phyloP scores from a whole-genome alignment of 1,284 basidiomycete genomes.

The Austroboletus niveus region DNA sequence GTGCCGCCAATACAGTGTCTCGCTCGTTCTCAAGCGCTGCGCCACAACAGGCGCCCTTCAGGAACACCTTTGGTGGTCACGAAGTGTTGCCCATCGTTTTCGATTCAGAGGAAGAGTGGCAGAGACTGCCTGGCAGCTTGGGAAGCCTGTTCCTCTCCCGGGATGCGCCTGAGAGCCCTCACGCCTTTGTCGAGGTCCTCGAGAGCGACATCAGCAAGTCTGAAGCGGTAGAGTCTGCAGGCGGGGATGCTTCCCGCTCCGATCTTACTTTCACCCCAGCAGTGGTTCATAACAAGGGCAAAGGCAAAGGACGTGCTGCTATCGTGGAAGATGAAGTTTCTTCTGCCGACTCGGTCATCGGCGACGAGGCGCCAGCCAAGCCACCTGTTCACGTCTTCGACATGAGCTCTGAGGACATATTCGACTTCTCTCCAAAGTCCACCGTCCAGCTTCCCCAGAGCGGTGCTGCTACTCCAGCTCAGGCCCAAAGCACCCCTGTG shows the following conservation, averaged over 20 bases:
- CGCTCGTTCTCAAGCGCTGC: constrained; percentile 39
- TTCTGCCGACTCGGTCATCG: constrained; percentile 57
- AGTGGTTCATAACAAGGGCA: constrained; percentile 35
- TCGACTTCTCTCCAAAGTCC: constrained; percentile 20
- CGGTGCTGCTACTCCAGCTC: constrained; percentile 30
- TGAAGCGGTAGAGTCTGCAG: constrained; percentile 12
- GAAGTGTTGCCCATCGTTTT: constrained; percentile 41
- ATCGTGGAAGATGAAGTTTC: constrained; percentile 44
- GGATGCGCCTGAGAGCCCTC: constrained; percentile 41
- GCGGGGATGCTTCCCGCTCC: constrained; percentile 17
- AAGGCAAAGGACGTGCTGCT: constrained; percentile 51
- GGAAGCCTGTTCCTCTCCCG: constrained; percentile 36
- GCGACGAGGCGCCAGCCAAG: constrained; percentile 49
- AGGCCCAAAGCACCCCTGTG: constrained; percentile 35
- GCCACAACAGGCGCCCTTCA: constrained; percentile 36
- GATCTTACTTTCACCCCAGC: constrained; percentile 20
- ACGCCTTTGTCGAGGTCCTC: constrained; percentile 64
- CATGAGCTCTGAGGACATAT: constrained; percentile 36
- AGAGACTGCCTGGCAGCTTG: constrained; percentile 42
- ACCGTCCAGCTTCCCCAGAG: constrained; percentile 12
- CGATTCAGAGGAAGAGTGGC: constrained; percentile 68
- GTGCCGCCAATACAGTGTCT: constrained; percentile 22
- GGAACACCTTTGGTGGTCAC: constrained; percentile 55
- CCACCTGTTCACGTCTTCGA: constrained; percentile 61
- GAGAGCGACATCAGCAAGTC: constrained; percentile 44